Evolutionary conservation across 768 basidiomycete species (phyloP), one percentile per base, ranked within the genome.

Genomic region (Mycena metata): DNA sequence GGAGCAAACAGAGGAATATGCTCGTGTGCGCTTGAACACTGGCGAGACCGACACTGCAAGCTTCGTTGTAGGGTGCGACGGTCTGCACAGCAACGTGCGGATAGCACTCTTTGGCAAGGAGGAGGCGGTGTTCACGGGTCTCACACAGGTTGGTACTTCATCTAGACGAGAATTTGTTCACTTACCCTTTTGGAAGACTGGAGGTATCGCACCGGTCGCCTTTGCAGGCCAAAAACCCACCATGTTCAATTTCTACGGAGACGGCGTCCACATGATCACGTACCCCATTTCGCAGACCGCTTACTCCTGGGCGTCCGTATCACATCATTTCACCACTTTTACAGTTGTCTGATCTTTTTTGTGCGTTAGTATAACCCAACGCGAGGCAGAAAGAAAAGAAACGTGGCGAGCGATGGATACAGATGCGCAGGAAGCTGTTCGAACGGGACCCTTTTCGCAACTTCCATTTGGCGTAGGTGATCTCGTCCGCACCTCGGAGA

Each of bases 31-130:
- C 5, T 81, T 84, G 66, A 75, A 72, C 41, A 81, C 81, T 55
- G 84, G 83, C 11, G 66, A 66, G 23, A 73, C 62, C 50, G 82
- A 79, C 49, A 77, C 69, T 0, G 83, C 79, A 9, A 79, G 78
- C 64, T 79, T 85, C 58, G 77, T 84, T 5, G 76, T 84, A 11
- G 84, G 83, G 23, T 83, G 82, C 71, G 84, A 85, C 62, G 84
- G 84, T 12, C 73, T 85, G 65, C 84, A 84, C 67, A 82, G 81
- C 67, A 77, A 73, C 57, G 82, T 83, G 13, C 76, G 84, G 2
- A 70, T 68, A 21, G 69, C 75, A 13, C 72, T 84, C 16, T 83
- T 83, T 60, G 83, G 83, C 2, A 70, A 78, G 52, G 78, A 81
- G 52, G 62, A 71, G 24, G 75, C 79, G 9, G 56, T 73, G n/a